Percentiles rank a stretch among this genome's conserved stretches.
These are phyloP conservation scores for Pisolithus sp. DNA, from an alignment of 768 basidiomycete genomes.

Conservation along the genomic window DNA sequence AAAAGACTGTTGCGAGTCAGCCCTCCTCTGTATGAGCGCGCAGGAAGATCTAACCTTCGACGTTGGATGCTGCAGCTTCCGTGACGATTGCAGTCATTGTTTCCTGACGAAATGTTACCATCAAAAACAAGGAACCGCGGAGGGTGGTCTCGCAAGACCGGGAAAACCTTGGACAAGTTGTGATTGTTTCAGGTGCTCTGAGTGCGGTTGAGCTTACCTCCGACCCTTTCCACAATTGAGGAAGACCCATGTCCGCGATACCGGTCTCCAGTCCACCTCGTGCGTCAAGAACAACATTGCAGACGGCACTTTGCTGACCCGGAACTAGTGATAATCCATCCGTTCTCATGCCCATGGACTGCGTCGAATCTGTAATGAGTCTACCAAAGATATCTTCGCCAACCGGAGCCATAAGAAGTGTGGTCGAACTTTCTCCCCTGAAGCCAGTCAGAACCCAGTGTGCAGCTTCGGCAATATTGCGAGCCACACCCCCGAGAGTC, in stretches of 20 bases:
- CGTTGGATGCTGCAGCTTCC: constrained; percentile 41
- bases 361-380: constrained; percentile 52
- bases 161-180: constrained; percentile 38
- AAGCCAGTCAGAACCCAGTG: constrained; percentile 49
- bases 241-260: constrained; percentile 86
- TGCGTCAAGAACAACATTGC: constrained; percentile 76
- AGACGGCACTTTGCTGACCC: constrained; percentile 62
- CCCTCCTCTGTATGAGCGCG: not conserved
- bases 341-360: constrained; percentile 63
- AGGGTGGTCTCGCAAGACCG: constrained; percentile 38
- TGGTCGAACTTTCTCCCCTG: constrained; percentile 23
- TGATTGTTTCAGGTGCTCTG: not conserved
- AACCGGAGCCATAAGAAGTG: constrained; percentile 67
- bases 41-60: constrained; percentile 43
- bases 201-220: constrained; percentile 28
- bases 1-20: constrained; percentile 51
- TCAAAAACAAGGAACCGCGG: constrained; percentile 69
- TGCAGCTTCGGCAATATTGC: constrained; percentile 92
- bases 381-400: constrained; percentile 75
- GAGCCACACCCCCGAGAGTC: constrained; percentile 82
- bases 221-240: constrained; percentile 41
- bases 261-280: constrained; percentile 73
- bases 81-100: constrained; percentile 46
- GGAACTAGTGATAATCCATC: constrained; percentile 61
- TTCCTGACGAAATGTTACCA: constrained; percentile 59